Percentiles rank a stretch among this genome's conserved stretches.
phyloP scores from a whole-genome alignment of 768 basidiomycete species.

The Psilocybe tampanensis region DNA sequence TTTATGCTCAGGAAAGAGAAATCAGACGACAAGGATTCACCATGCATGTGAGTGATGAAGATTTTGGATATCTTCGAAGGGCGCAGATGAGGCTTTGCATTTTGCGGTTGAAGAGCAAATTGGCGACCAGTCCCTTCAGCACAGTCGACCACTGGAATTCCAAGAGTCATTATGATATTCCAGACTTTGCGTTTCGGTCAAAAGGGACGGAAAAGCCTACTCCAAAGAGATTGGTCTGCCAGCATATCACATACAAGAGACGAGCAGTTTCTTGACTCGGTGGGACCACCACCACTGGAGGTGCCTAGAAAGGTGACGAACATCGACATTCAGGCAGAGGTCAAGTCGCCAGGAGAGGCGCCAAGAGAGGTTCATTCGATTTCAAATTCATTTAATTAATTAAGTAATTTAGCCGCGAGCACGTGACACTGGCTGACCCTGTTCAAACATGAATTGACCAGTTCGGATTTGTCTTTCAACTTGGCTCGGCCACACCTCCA shows the following conservation, averaged over 20 bases:
- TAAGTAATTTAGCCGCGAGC: slow-evolving; percentile 21
- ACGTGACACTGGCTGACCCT: slow-evolving; percentile 34
- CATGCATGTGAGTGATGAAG: slow-evolving; percentile 87
- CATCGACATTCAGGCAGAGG: slow-evolving; percentile 39
- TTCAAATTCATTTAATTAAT: neutral
- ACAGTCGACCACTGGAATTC: slow-evolving; percentile 68
- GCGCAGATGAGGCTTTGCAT: slow-evolving; percentile 20
- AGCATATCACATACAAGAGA: slow-evolving; percentile 65
- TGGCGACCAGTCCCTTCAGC: slow-evolving; percentile 81
- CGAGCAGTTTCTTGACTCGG: slow-evolving; percentile 73
- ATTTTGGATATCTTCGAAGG: slow-evolving; percentile 60
- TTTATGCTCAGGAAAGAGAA: neutral
- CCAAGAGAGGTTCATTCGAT: neutral
- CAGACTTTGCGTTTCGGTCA: neutral
- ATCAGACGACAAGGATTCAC: slow-evolving; percentile 30
- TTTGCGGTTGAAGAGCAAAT: slow-evolving; percentile 54
- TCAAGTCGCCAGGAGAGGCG: too few species aligned
- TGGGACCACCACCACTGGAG: slow-evolving; percentile 76
- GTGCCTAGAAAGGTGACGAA: slow-evolving; percentile 76
- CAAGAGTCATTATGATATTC: slow-evolving; percentile 10
- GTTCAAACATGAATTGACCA: neutral
- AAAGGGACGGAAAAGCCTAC: slow-evolving; percentile 41
- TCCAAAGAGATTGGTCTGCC: slow-evolving; percentile 64
- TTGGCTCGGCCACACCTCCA: too few species aligned
- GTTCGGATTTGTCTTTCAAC: too few species aligned